Percentiles rank a stretch among this genome's conserved stretches.
Evolutionary conservation across 345 rosid genomes (phyloP).

Genomic region (Salix udensis): DNA sequence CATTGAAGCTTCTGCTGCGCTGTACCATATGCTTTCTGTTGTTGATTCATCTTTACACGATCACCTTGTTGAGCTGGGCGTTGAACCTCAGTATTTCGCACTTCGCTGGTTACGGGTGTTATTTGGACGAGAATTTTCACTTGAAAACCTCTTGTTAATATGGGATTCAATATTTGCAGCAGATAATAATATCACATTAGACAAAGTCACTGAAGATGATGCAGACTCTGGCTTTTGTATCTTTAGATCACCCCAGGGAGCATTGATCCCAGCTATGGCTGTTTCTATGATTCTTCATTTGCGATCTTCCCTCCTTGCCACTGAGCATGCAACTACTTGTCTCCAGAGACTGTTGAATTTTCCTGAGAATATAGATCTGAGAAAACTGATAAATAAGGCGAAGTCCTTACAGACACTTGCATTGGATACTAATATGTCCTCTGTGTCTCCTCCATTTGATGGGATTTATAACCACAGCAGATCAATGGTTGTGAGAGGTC

Average conservation of each 20-base stretch:
- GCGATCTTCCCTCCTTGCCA: conserved; percentile 84
- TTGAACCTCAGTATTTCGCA: conserved; percentile 95
- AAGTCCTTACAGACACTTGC: conserved; percentile 69
- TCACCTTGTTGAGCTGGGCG: conserved; percentile 88
- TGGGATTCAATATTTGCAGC: conserved; percentile 95
- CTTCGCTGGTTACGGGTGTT: conserved; percentile 94
- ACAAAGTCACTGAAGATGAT: conserved; percentile 26
- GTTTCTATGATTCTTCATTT: conserved; percentile 81
- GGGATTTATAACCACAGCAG: conserved; percentile 39
- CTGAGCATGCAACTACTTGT: conserved; percentile 87
- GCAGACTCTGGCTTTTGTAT: conserved; percentile 42
- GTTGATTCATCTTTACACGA: conserved; percentile 82
- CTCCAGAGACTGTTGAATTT: conserved; percentile 84
- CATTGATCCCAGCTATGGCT: conserved; percentile 66
- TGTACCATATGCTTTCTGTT: conserved; percentile 67
- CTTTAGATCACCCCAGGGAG: conserved; percentile 70
- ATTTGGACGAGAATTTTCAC: conserved; percentile 87
- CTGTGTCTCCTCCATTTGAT: conserved; percentile 21
- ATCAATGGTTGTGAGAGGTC: conserved; percentile 42
- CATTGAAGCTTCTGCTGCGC: conserved; percentile 81
- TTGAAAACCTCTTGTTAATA: conserved; percentile 63
- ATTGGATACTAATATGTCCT: conserved; percentile 39
- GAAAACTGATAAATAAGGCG: conserved; percentile 60
- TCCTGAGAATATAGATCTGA: conserved; percentile 63
- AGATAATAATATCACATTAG: conserved; percentile 37